Evolutionary conservation across 1,284 basidiomycete species (phyloP).

Genomic region (Papiliotrema nemorosa): DNA sequence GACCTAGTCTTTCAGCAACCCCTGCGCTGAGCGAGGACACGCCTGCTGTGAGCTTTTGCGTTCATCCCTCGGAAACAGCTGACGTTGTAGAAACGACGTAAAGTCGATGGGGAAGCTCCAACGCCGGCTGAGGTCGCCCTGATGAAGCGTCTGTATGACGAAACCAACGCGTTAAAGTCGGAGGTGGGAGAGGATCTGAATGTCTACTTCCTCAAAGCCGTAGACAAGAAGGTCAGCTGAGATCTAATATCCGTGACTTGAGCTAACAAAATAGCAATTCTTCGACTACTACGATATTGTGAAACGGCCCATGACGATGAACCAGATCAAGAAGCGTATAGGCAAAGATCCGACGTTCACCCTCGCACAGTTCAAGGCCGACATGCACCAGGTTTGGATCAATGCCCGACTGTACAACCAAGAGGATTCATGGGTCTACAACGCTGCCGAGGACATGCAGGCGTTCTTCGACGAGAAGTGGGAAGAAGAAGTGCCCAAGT

Average conservation of each 20-base stretch:
- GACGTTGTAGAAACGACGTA: constrained; percentile 40
- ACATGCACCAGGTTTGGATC: constrained; percentile 83
- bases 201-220: constrained; percentile 75
- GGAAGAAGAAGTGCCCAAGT: constrained; percentile 29
- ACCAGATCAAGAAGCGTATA: constrained; percentile 78
- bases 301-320: constrained; percentile 75
- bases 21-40: constrained; percentile 40
- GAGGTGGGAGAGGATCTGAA: constrained; percentile 71
- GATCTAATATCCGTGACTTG: not conserved
- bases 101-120: constrained; percentile 15
- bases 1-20: constrained; percentile 38
- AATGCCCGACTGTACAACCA: constrained; percentile 86
- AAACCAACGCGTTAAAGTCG: constrained; percentile 39
- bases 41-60: constrained; percentile 23
- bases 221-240: constrained; percentile 62
- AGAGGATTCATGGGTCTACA: constrained; percentile 75
- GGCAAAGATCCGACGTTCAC: constrained; percentile 71
- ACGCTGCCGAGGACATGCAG: constrained; percentile 89
- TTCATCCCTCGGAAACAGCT: not conserved
- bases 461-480: constrained; percentile 66
- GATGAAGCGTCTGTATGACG: constrained; percentile 59
- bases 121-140: constrained; percentile 17
- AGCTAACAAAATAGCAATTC: constrained; percentile 59
- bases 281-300: constrained; percentile 84
- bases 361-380: constrained; percentile 68